Evolutionary conservation across 1,284 basidiomycete genomes (phyloP).

Genomic region (Ustilago crameri): DNA sequence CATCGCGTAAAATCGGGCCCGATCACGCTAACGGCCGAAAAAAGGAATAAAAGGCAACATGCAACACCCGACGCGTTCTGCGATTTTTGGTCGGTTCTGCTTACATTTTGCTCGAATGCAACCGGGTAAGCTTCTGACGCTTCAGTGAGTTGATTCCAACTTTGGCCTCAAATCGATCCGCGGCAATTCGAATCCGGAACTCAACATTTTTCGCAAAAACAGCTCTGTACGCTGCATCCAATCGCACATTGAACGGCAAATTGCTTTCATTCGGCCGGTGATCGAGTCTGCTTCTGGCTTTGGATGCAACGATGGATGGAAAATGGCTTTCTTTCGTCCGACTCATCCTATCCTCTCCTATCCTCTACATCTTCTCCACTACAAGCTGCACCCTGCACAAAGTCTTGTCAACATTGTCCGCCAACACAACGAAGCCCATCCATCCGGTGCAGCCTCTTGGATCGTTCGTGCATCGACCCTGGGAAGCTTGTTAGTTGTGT

Average conservation of each 20-base stretch:
- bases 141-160: too few relatives aligned
- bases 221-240: not conserved
- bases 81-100: not conserved
- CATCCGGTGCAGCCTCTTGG: too few relatives aligned
- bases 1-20: too few relatives aligned
- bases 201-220: not conserved
- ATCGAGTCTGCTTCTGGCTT: conserved; percentile 16
- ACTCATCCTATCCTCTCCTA: conserved; percentile 22
- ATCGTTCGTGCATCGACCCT: not conserved
- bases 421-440: not conserved
- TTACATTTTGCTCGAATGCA: conserved; percentile 4
- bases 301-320: conserved; percentile 4
- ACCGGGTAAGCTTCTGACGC: not conserved
- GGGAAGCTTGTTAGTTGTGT: not conserved
- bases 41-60: too few relatives aligned
- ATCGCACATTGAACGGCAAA: not conserved
- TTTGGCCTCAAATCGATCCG: conserved; percentile 4
- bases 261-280: conserved; percentile 40
- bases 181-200: not conserved
- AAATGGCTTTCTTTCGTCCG: conserved; percentile 43
- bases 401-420: not conserved
- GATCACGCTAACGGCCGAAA: too few relatives aligned
- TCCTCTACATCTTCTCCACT: conserved; percentile 31
- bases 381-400: conserved; percentile 40
- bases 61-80: not conserved